These are phyloP conservation scores for Exophiala sideris DNA, from an alignment of 2,329 filamentous ascomycete species.

Conservation along the genomic window DNA sequence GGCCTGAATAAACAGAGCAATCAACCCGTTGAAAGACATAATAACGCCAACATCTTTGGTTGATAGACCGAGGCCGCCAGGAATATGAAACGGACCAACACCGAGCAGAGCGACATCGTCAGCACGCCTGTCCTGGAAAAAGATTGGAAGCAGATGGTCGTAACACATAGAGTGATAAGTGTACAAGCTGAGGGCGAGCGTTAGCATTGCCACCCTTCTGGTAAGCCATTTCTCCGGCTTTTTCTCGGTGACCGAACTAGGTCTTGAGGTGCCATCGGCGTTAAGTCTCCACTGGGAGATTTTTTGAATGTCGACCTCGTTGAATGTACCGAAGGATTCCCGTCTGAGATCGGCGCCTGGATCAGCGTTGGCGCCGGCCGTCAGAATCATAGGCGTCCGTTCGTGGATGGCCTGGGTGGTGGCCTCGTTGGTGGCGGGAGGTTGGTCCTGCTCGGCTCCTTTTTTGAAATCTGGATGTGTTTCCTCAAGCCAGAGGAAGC, in stretches of 20 bases:
- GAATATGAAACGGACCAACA: constrained; percentile 52
- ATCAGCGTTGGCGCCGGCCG: constrained; percentile 69
- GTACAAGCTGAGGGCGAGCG: constrained; percentile 82
- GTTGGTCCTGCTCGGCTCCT: constrained; percentile 32
- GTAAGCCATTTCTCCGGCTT: constrained; percentile 52
- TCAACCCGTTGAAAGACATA: constrained; percentile 65
- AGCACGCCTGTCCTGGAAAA: constrained; percentile 73
- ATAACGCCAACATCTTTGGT: constrained; percentile 66
- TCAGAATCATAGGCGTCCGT: constrained; percentile 71
- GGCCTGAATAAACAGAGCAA: constrained; percentile 70
- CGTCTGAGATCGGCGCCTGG: constrained; percentile 69
- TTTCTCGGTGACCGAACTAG: constrained; percentile 38
- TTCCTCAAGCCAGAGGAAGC: constrained; percentile 79
- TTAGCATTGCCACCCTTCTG: constrained; percentile 67
- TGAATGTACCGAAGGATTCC: constrained; percentile 78
- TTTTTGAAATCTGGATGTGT: constrained; percentile 81
- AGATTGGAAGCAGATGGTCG: constrained; percentile 88
- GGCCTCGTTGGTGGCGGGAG: constrained; percentile 37
- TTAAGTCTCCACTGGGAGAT: constrained; percentile 53
- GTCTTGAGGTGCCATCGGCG: constrained; percentile 43
- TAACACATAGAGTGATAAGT: constrained; percentile 92
- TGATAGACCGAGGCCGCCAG: constrained; percentile 64
- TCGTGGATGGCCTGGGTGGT: constrained; percentile 46
- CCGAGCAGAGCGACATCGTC: constrained; percentile 37
- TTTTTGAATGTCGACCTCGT: constrained; percentile 53